Conservation (phyloP, 352 stramenopile species). For the Peronospora belbahrii region DNA sequence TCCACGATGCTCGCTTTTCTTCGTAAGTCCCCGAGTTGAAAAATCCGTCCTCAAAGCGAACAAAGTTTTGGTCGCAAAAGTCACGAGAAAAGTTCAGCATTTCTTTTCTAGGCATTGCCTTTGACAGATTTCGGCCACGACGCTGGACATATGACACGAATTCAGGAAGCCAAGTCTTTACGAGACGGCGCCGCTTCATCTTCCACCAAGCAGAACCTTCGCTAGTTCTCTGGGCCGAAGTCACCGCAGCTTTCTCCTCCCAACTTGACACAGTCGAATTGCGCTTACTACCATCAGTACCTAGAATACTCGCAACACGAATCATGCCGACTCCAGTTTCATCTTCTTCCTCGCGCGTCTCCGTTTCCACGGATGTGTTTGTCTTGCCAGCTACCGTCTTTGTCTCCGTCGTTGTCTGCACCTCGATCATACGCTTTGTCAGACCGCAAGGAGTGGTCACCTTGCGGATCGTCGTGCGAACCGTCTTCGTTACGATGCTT, state of each 20-base stretch:
- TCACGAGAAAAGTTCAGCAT: conserved; percentile 27
- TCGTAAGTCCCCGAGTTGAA: conserved; percentile 28
- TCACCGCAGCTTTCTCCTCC: conserved; percentile 8
- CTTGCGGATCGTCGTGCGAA: conserved; percentile 22
- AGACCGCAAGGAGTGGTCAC: conserved; percentile 15
- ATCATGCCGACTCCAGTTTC: conserved; percentile 2
- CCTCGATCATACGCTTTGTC: conserved; percentile 17
- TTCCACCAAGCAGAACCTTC: conserved; percentile 22
- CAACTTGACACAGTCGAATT: not conserved
- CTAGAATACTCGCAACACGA: conserved; percentile 7
- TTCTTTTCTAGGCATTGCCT: conserved; percentile 23
- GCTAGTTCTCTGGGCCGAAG: conserved; percentile 6
- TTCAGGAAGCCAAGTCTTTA: conserved; percentile 25
- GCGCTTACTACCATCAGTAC: conserved; percentile 7
- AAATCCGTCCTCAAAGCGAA: conserved; percentile 25
- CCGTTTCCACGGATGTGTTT: conserved; percentile 15
- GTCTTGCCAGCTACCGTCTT: conserved; percentile 14
- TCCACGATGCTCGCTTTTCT: conserved; percentile 28
- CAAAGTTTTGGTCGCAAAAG: conserved; percentile 28
- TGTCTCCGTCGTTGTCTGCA: conserved; percentile 23
- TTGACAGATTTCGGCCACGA: conserved; percentile 20
- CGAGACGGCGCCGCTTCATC: conserved; percentile 21
- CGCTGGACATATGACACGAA: conserved; percentile 29
- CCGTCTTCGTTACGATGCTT: conserved; percentile 23
- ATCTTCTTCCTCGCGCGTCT: conserved; percentile 7